These are phyloP conservation scores for Mucor indicus DNA, from an alignment of 371 early-diverging fungal genomes.

Conservation along the genomic window DNA sequence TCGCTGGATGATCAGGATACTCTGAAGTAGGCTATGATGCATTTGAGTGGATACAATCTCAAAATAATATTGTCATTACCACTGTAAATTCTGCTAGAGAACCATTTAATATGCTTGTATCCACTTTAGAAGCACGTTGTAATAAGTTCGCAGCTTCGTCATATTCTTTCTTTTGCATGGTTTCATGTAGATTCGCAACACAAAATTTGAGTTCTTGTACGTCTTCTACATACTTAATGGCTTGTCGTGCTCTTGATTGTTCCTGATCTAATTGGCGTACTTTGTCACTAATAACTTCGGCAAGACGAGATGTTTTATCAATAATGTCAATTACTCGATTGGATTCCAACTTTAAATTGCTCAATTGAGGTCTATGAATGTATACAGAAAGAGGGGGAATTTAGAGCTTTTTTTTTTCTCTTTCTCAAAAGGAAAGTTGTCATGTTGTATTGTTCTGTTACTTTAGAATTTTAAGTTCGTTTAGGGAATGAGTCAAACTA, in stretches of 20 bases:
- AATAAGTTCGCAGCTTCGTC: slow-evolving; percentile 76
- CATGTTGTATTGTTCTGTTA: no score
- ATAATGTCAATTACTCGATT: slow-evolving; percentile 59
- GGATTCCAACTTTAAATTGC: slow-evolving; percentile 47
- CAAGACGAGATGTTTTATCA: slow-evolving; percentile 65
- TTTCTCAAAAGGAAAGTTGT: background rate
- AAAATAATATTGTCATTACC: slow-evolving; percentile 20
- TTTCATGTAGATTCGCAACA: slow-evolving; percentile 69
- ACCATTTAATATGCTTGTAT: slow-evolving; percentile 62
- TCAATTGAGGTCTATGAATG: slow-evolving; percentile 59
- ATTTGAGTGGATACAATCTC: background rate
- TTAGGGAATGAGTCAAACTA: slow-evolving; percentile 21
- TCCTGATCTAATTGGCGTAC: slow-evolving; percentile 83
- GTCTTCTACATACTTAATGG: slow-evolving; percentile 69
- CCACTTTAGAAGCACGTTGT: slow-evolving; percentile 64
- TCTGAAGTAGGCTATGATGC: slow-evolving; percentile 50
- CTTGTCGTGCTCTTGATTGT: slow-evolving; percentile 70
- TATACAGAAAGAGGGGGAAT: background rate
- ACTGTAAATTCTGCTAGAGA: slow-evolving; percentile 70
- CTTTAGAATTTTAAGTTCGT: slow-evolving; percentile 49
- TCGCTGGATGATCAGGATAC: slow-evolving; percentile 65
- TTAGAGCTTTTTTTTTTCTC: no score
- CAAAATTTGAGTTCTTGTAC: slow-evolving; percentile 75
- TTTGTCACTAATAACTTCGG: slow-evolving; percentile 78
- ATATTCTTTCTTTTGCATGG: slow-evolving; percentile 64